Base-by-base conservation (phyloP, 345 rosid species). In the Aegle marmelos region DNA sequence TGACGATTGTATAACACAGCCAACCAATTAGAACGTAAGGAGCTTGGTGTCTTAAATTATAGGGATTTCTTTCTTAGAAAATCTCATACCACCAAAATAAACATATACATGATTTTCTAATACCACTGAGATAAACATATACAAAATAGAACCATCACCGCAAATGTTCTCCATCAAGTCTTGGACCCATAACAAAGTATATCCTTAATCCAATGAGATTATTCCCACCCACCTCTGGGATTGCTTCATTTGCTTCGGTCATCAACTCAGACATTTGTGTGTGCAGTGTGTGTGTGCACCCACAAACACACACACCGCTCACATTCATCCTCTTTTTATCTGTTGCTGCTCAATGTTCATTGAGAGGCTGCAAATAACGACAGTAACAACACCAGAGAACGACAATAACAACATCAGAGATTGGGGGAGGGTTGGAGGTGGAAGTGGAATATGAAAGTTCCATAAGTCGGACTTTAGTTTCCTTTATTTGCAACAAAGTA, bases 291-390 rank as follows among this genome's bases (percentile, higher is more conserved):
- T 34, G 7, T 34, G 39, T 7, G 9, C 7, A 5, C 6, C 0
- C 13, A 3, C 9, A 39, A 10, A 34, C 36, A 34, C 39, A 34
- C 37, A 34, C 37, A 34, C 39, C 39, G 9, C 50, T 45, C 50
- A 45, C 50, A 45, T 13, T 45, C 4, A 41, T 41, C 9, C 50
- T 30, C 31, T 72, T 76, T 76, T 72, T 76, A 73, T 70, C 70
- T 7, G 57, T 63, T 7, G 75, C 70, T 63, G 61, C 56, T 72
- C 78, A 83, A 14, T 45, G 53, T 78, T 76, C 78, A 76, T 77
- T 74, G 53, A 28, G 25, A 27, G 72, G 76, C 87, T 71, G 81
- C 78, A 80, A 80, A 79, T 16, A 66, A 74, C 22, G 31, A 22
- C 68, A 66, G 70, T 24, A 31, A 22, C 63, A 70, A 72, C 64